Percentiles rank a stretch among this genome's conserved stretches.
phyloP scores from a whole-genome alignment of 495 filamentous ascomycete species.

The Filosporella fistucella region DNA sequence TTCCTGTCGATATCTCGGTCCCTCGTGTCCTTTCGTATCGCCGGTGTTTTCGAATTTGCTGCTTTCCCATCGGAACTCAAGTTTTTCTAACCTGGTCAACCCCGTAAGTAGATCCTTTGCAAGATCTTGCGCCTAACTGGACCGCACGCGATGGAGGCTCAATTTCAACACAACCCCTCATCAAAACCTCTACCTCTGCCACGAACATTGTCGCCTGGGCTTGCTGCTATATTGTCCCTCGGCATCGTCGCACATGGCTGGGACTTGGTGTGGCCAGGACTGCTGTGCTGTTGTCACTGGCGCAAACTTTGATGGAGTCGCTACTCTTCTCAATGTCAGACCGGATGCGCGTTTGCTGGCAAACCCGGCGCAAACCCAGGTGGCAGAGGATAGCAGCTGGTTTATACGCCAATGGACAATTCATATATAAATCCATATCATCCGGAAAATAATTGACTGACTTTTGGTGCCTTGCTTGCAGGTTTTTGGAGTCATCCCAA shows the following conservation, averaged over 20 bases:
- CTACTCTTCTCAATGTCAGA: slow-evolving; percentile 7
- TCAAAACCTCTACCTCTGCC: slow-evolving; percentile 6
- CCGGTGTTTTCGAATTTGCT: slow-evolving; percentile 24
- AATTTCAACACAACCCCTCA: slow-evolving; percentile 21
- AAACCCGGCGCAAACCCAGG: slow-evolving; percentile 17
- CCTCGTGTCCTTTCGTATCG: slow-evolving; percentile 26
- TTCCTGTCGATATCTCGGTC: slow-evolving; percentile 27
- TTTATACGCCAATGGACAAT: slow-evolving; percentile 1
- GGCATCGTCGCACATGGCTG: slow-evolving; percentile 13
- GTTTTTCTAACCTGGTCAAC: slow-evolving; percentile 22
- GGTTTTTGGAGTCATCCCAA: slow-evolving; percentile 23
- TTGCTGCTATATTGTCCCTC: slow-evolving; percentile 3
- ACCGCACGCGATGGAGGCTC: slow-evolving; percentile 23
- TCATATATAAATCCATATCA: background rate
- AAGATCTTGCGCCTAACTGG: slow-evolving; percentile 23
- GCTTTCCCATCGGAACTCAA: slow-evolving; percentile 19
- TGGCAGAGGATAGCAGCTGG: slow-evolving; percentile 1
- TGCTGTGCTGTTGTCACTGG: slow-evolving; percentile 17
- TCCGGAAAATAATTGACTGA: slow-evolving; percentile 16
- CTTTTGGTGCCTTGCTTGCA: slow-evolving; percentile 9
- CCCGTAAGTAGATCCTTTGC: slow-evolving; percentile 23
- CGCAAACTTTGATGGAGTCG: slow-evolving; percentile 18
- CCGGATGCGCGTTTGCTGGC: slow-evolving; percentile 24
- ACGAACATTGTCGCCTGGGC: slow-evolving; percentile 1
- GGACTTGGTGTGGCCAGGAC: slow-evolving; percentile 16